These are phyloP conservation scores for Raphanus sativus DNA, from an alignment of 345 rosid genomes.

Conservation along the genomic window DNA sequence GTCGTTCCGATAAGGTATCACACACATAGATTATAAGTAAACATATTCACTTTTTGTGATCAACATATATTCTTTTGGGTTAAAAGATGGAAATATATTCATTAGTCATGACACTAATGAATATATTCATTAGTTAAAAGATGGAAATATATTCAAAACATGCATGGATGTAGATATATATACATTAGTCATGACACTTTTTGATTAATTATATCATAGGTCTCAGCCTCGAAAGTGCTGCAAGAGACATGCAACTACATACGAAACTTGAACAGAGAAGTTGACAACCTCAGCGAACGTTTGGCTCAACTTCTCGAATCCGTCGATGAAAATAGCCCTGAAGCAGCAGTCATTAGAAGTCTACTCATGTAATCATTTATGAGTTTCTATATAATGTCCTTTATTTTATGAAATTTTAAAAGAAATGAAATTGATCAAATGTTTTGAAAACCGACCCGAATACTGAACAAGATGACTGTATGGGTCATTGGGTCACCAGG, in stretches of 20 bases:
- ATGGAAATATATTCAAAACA: not conserved
- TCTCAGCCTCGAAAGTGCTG: conserved; percentile 82
- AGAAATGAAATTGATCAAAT: conserved; percentile 3
- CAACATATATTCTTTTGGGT: not conserved
- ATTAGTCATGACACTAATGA: not conserved
- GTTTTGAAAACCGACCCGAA: too few species aligned
- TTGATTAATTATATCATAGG: conserved; percentile 38
- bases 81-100: not conserved
- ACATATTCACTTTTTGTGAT: not conserved
- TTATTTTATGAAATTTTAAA: conserved; percentile 3
- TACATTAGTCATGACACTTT: not conserved
- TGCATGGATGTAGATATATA: not conserved
- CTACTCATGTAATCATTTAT: conserved; percentile 54
- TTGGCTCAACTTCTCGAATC: conserved; percentile 80
- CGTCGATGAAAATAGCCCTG: conserved; percentile 74
- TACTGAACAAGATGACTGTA: too few species aligned
- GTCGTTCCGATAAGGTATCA: conserved; percentile 83
- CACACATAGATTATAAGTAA: not conserved
- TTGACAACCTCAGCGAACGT: conserved; percentile 83
- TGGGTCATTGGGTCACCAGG: too few species aligned
- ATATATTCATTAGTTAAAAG: too few species aligned
- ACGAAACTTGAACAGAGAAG: conserved; percentile 75
- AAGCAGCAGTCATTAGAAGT: conserved; percentile 89
- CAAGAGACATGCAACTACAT: conserved; percentile 96
- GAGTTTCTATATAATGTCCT: conserved; percentile 1